Evolutionary conservation across 805 yeast species (phyloP), one percentile per base, ranked within the genome.

Genomic region (Lipomyces anomalus): DNA sequence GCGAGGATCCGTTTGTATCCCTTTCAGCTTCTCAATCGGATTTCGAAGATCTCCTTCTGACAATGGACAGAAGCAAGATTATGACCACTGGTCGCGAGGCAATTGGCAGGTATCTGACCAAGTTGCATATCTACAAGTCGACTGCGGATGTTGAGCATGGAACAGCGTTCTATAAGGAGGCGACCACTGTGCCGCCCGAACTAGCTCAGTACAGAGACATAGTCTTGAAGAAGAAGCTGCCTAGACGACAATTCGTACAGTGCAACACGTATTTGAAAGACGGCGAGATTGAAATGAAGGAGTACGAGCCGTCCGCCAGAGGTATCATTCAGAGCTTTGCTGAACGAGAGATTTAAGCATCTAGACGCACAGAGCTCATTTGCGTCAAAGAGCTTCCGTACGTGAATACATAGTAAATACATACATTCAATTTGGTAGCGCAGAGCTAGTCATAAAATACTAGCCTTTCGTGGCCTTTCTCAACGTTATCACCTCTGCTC

Each of bases 231-330:
- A 82, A 84, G 62, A 84, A 85, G 66, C 71, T 82, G 56, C 95
- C 96, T 51, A 76, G 96, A 64, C 82, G 80, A 64, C 94, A 85
- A 62, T 75, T 82, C 55, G 78, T 87, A 46, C 96, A 87, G 66
- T 85, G 88, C 22, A 87, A 87, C 65, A 82, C 95, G 6, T 56
- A 67, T 22, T 51, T 77, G 37, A 53, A 53, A 13, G 53, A 43
- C 7, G 13, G 11, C 30, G 13, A 9, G 11, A 79, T 82, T 26
- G 71, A 66, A 34, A 70, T 86, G n/a, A 72, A 70, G 46, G 95
- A 84, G 60, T 87, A 87, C 57, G 80, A 76, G 22, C 90, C 84
- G 61, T 71, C 80, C 9, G 79, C 79, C 54, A 68, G 70, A 29
- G 95, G 95, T 22, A 74, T 87, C 83, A 82, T 87, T 58, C 76